Conservation (phyloP, 306 rosid genomes). For the Cicer cuneatum region DNA sequence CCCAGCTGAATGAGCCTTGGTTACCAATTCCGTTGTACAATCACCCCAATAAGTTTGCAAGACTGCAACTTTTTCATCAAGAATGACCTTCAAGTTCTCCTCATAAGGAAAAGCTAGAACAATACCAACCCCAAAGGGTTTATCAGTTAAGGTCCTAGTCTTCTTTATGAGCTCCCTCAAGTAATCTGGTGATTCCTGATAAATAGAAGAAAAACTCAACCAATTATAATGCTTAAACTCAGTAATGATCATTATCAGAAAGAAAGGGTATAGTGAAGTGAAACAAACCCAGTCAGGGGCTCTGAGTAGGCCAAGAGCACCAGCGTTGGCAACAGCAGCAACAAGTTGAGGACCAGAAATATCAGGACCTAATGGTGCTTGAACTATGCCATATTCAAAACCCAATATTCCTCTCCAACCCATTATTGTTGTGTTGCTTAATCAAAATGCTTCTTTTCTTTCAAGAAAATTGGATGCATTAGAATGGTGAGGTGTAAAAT, state of each 20-base stretch:
- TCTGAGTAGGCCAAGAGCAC: slow-evolving; percentile 72
- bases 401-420: slow-evolving; percentile 77
- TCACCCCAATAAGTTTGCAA: slow-evolving; percentile 88
- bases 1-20: slow-evolving; percentile 73
- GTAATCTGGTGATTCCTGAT: slow-evolving; percentile 73
- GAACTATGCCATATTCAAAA: slow-evolving; percentile 72
- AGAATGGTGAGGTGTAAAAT: background rate
- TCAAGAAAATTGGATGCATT: background rate
- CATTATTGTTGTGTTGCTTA: slow-evolving; percentile 46
- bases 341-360: slow-evolving; percentile 80
- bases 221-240: background rate
- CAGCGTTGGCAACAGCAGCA: slow-evolving; percentile 85
- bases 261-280: background rate
- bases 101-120: slow-evolving; percentile 82
- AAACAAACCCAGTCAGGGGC: slow-evolving; percentile 66
- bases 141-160: slow-evolving; percentile 72
- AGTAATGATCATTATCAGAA: background rate
- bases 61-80: slow-evolving; percentile 79
- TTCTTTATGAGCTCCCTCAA: slow-evolving; percentile 67
- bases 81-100: slow-evolving; percentile 70
- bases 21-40: slow-evolving; percentile 65
- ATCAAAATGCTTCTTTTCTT: background rate
- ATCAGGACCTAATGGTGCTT: slow-evolving; percentile 84
- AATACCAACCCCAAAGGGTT: slow-evolving; percentile 82
- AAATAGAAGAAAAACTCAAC: slow-evolving; percentile 20